Evolutionary conservation across 768 basidiomycete species (phyloP).

Genomic region (Mycena crocata): DNA sequence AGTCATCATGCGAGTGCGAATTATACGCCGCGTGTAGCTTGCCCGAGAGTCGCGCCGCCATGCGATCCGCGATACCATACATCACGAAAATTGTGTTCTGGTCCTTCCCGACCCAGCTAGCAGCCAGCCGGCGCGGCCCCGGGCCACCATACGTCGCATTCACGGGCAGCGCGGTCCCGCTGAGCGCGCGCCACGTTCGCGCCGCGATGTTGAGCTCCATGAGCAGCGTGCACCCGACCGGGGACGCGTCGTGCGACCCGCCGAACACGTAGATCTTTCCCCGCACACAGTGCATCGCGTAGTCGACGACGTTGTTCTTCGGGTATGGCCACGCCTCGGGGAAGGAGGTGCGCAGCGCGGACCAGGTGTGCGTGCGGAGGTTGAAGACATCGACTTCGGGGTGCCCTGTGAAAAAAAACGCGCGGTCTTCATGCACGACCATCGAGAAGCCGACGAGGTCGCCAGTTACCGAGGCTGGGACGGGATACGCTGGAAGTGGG

Average conservation of each 20-base stretch:
- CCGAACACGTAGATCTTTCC: slow-evolving; percentile 54
- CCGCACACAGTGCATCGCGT: slow-evolving; percentile 40
- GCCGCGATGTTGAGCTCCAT: slow-evolving; percentile 40
- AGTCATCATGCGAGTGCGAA: slow-evolving; percentile 39
- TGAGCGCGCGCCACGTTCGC: slow-evolving; percentile 41
- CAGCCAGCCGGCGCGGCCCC: slow-evolving; percentile 47
- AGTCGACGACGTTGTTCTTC: slow-evolving; percentile 23
- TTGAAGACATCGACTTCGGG: slow-evolving; percentile 48
- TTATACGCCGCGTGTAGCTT: slow-evolving; percentile 38
- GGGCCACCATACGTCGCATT: slow-evolving; percentile 39
- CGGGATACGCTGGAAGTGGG: slow-evolving; percentile 40
- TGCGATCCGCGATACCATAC: slow-evolving; percentile 50
- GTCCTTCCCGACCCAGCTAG: slow-evolving; percentile 48
- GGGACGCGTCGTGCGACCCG: slow-evolving; percentile 41
- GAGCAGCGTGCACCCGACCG: slow-evolving; percentile 51
- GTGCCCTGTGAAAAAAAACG: slow-evolving; percentile 50
- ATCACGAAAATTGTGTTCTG: slow-evolving; percentile 47
- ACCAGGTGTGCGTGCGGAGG: slow-evolving; percentile 49
- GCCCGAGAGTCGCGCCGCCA: slow-evolving; percentile 36
- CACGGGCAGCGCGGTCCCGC: slow-evolving; percentile 35
- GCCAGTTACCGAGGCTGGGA: slow-evolving; percentile 27
- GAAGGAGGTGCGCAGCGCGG: slow-evolving; percentile 40
- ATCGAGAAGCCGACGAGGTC: slow-evolving; percentile 40
- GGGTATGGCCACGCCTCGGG: slow-evolving; percentile 41
- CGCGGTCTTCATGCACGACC: slow-evolving; percentile 41